These are phyloP conservation scores for Gleditsia sinensis DNA, from an alignment of 306 rosid species.

Conservation along the genomic window DNA sequence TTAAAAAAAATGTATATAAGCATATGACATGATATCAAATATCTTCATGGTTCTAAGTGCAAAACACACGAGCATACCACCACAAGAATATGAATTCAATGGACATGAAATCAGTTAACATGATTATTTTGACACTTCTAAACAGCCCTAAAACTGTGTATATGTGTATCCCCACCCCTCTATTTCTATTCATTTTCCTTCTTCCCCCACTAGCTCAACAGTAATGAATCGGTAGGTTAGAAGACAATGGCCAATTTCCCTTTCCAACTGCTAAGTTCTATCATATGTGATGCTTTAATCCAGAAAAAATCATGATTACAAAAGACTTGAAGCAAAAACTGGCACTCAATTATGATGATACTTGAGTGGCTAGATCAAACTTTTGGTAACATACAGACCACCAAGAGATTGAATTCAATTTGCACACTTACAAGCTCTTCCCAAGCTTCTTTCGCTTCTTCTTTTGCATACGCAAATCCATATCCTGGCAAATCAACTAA, in stretches of 20 bases:
- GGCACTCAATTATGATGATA: background rate
- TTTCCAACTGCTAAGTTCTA: background rate
- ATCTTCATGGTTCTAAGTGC: background rate
- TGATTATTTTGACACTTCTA: background rate
- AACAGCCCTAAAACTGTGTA: background rate
- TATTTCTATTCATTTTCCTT: background rate
- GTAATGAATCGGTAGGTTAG: background rate
- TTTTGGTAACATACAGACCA: constrained; percentile 18
- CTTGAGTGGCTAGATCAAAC: constrained; percentile 14
- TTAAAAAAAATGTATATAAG: background rate
- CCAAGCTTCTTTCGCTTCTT: constrained; percentile 96
- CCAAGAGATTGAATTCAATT: constrained; percentile 19
- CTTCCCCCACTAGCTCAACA: background rate
- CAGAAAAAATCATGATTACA: constrained; percentile 13
- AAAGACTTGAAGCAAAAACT: background rate
- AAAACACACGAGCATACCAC: background rate
- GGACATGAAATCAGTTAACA: constrained; percentile 11
- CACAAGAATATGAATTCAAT: background rate
- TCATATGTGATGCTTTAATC: background rate
- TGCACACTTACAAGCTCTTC: constrained; percentile 86
- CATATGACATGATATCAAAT: constrained; percentile 1
- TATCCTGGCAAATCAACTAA: constrained; percentile 97
- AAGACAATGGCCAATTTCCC: constrained; percentile 1
- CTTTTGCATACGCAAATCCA: constrained; percentile 98
- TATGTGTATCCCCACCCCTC: background rate